These are phyloP conservation scores for Fusarium fujikuroi DNA, from an alignment of 2,329 filamentous ascomycete genomes.

Conservation along the genomic window DNA sequence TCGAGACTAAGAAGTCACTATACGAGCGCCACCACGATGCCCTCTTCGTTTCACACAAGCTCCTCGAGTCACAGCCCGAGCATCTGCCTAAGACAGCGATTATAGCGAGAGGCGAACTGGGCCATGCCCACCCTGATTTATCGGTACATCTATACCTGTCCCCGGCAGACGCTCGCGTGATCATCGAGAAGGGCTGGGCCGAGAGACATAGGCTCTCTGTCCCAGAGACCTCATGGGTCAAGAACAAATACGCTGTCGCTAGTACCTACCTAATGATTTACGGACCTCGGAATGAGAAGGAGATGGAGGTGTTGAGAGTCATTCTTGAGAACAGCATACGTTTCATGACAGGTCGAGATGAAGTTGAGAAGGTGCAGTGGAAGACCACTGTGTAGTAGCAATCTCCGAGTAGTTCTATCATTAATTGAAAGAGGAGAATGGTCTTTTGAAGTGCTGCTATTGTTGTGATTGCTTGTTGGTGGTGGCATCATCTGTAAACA, in stretches of 20 bases:
- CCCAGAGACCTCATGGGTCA: neutral
- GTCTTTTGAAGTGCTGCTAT: too few species aligned
- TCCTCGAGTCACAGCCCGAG: neutral
- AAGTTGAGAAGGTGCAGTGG: neutral
- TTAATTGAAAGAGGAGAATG: too few species aligned
- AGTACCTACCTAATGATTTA: neutral
- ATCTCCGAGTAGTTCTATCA: accelerated
- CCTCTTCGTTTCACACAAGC: neutral
- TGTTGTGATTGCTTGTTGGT: too few species aligned
- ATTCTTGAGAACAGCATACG: neutral
- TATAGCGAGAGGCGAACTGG: neutral
- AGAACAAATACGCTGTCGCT: neutral
- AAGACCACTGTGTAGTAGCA: too few species aligned
- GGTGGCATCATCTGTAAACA: too few species aligned
- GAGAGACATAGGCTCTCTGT: neutral
- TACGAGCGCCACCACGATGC: neutral
- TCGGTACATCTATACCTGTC: neutral
- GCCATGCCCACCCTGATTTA: neutral
- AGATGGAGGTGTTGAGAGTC: neutral
- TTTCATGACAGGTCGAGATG: neutral
- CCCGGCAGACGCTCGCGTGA: neutral
- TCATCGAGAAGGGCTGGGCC: neutral
- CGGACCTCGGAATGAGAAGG: neutral
- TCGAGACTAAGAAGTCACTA: too few species aligned
- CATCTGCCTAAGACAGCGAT: neutral